These are phyloP conservation scores for Flaveria sonorensis DNA, from an alignment of 129 eudicot genomes.

Conservation along the genomic window DNA sequence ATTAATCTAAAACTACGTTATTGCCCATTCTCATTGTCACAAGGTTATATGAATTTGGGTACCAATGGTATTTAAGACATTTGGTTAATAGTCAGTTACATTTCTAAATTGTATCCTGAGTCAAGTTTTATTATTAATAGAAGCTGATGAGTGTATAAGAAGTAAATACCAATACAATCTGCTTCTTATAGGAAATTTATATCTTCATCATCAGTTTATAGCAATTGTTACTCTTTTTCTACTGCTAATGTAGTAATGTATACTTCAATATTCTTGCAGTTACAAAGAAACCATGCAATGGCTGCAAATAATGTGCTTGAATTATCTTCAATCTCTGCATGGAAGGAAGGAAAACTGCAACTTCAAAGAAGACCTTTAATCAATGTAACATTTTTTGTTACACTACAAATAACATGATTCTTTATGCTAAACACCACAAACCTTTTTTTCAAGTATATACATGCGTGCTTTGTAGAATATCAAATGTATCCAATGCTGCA, in stretches of 20 bases:
- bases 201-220: not conserved
- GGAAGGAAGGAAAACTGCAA: slow-evolving; percentile 57
- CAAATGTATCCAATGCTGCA: not conserved
- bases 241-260: not conserved
- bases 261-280: slow-evolving; percentile 4
- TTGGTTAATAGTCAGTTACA: slow-evolving; percentile 25
- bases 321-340: slow-evolving; percentile 36
- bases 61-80: slow-evolving; percentile 5
- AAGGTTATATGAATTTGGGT: not conserved
- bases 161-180: not conserved
- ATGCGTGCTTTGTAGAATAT: not conserved
- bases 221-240: not conserved
- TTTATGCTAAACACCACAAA: not conserved
- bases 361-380: slow-evolving; percentile 44
- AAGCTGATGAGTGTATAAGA: not conserved
- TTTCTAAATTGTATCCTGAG: not conserved
- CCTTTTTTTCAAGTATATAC: not conserved
- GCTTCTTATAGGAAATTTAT: slow-evolving; percentile 7
- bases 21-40: not conserved
- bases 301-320: slow-evolving; percentile 1
- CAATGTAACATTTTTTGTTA: slow-evolving; percentile 35
- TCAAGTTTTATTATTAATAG: not conserved
- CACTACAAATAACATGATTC: not conserved
- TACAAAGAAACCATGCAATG: slow-evolving; percentile 14
- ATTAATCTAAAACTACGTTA: not conserved